A percentile compares a stretch with the other conserved stretches of the same genome.
These are phyloP conservation scores for Candida nonsorbophila DNA, from an alignment of 805 yeast genomes.

Conservation along the genomic window DNA sequence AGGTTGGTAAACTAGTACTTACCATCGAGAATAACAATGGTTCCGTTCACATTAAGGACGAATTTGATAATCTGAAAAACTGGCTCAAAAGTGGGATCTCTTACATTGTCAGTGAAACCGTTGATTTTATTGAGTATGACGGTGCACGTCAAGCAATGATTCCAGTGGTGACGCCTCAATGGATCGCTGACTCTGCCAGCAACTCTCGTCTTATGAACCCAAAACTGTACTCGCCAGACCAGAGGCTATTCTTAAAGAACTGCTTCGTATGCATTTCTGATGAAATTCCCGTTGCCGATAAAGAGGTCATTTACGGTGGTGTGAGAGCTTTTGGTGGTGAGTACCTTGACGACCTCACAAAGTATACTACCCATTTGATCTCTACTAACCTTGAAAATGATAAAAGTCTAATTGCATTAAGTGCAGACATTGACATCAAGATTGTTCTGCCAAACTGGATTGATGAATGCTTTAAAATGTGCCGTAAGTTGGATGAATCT, in stretches of 20 bases:
- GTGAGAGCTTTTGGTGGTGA: slow-evolving; percentile 77
- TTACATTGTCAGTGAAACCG: slow-evolving; percentile 49
- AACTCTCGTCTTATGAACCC: slow-evolving; percentile 41
- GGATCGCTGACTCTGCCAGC: slow-evolving; percentile 50
- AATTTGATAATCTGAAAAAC: slow-evolving; percentile 4
- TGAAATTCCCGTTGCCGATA: slow-evolving; percentile 51
- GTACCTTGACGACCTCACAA: slow-evolving; percentile 55
- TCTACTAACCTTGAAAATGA: slow-evolving; percentile 50
- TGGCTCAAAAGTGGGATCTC: slow-evolving; percentile 6
- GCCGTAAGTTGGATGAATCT: slow-evolving; percentile 45
- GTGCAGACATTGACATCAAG: slow-evolving; percentile 38
- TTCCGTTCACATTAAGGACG: slow-evolving; percentile 3
- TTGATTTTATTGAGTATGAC: slow-evolving; percentile 47
- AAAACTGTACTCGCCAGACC: slow-evolving; percentile 68
- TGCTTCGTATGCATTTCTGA: slow-evolving; percentile 57
- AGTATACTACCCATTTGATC: slow-evolving; percentile 74
- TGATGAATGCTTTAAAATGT: slow-evolving; percentile 56
- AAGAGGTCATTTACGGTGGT: slow-evolving; percentile 63
- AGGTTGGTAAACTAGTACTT: slow-evolving; percentile 4
- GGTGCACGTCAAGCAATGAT: slow-evolving; percentile 49
- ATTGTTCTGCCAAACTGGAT: slow-evolving; percentile 80
- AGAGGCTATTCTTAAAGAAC: slow-evolving; percentile 56
- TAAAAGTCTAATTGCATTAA: slow-evolving; percentile 52
- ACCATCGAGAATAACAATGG: slow-evolving; percentile 8
- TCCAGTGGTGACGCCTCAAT: slow-evolving; percentile 58